Conservation (phyloP, 2,329 filamentous ascomycete genomes). For the Fusarium incarnatum region DNA sequence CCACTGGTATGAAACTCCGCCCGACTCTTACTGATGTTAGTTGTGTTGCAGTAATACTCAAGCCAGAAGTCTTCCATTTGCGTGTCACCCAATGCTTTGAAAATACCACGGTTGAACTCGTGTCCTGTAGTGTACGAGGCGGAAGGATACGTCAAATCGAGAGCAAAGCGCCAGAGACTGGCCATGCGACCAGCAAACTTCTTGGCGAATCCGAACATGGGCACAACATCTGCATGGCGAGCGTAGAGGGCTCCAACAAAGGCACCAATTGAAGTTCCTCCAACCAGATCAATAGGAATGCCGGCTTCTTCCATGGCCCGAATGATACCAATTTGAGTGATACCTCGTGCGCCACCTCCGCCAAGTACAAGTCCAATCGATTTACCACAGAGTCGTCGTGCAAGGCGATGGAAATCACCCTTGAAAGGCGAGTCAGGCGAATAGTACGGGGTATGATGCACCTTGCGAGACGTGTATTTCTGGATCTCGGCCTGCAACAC, state of each 20-base stretch:
- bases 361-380: constrained; percentile 94
- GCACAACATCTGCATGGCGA: constrained; percentile 94
- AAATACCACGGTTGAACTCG: constrained; percentile 98
- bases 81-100: constrained; percentile 96
- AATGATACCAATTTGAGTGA: constrained; percentile 94
- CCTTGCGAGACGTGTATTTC: constrained; percentile 94
- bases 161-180: constrained; percentile 97
- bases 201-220: constrained; percentile 96
- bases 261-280: constrained; percentile 94
- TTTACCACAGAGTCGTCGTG: constrained; percentile 89
- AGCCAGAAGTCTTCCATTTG: constrained; percentile 99
- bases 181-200: constrained; percentile 99
- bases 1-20: constrained; percentile 94
- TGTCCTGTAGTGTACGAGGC: constrained; percentile 98
- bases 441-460: constrained; percentile 90
- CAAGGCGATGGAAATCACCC: constrained; percentile 94
- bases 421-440: constrained; percentile 93
- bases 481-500: constrained; percentile 97
- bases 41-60: constrained; percentile 99
- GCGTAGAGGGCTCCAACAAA: constrained; percentile 97
- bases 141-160: constrained; percentile 95
- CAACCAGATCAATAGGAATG: constrained; percentile 94
- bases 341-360: constrained; percentile 90
- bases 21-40: constrained; percentile 95
- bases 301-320: constrained; percentile 95